Percentiles rank a stretch among this genome's conserved stretches.
phyloP scores from a whole-genome alignment of 768 basidiomycete species.

The Hericium coralloides region DNA sequence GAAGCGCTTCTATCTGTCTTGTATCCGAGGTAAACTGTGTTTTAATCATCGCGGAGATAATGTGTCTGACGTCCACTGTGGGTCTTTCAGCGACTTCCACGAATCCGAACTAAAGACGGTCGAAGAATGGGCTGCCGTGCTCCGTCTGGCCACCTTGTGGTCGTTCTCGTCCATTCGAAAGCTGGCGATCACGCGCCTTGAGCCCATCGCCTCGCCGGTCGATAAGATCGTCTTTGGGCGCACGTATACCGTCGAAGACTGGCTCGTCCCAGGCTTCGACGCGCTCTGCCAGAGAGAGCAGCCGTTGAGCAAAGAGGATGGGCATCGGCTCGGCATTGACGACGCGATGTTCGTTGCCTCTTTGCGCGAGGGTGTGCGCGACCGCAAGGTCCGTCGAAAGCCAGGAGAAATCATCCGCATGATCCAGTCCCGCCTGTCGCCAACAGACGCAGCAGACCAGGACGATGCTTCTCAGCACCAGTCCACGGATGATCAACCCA shows the following conservation, averaged over 20 bases:
- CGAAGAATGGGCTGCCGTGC: constrained; percentile 21
- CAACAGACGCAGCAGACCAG: too few relatives aligned
- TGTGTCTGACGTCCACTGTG: not conserved
- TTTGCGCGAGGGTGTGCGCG: constrained; percentile 6
- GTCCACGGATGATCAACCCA: too few relatives aligned
- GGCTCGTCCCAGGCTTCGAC: constrained; percentile 2
- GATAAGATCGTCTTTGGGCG: constrained; percentile 3
- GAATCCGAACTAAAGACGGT: constrained; percentile 7
- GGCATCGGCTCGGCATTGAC: constrained; percentile 2
- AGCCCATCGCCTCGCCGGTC: not conserved
- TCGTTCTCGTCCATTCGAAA: constrained; percentile 20
- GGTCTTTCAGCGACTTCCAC: constrained; percentile 7
- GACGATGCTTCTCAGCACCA: too few relatives aligned
- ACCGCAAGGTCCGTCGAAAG: too few relatives aligned
- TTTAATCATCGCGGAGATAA: not conserved
- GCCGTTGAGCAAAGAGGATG: constrained; percentile 7
- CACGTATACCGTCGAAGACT: constrained; percentile 1
- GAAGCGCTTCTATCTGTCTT: constrained; percentile 1
- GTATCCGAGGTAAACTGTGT: not conserved
- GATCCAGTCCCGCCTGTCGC: too few relatives aligned
- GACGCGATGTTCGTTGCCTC: constrained; percentile 5
- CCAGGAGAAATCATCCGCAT: too few relatives aligned
- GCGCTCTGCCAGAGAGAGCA: constrained; percentile 4
- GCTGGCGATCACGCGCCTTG: not conserved
- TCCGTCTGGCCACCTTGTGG: constrained; percentile 22